These are phyloP conservation scores for Cyberlindnera petersonii DNA, from an alignment of 805 yeast genomes.

Conservation along the genomic window DNA sequence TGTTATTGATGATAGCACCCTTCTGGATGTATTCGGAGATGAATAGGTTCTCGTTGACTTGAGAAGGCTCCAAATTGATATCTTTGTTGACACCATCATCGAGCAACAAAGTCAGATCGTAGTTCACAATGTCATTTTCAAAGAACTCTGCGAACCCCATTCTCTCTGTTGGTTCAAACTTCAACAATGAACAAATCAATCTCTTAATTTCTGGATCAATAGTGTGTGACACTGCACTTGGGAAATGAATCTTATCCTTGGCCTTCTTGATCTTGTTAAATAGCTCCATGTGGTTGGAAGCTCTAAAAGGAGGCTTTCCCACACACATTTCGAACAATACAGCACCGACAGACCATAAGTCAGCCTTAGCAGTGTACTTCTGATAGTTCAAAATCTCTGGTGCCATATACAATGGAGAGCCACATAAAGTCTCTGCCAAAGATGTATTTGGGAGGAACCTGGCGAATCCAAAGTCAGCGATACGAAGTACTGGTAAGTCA, in stretches of 20 bases:
- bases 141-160: slow-evolving; percentile 88
- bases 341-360: slow-evolving; percentile 97
- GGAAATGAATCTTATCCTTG: slow-evolving; percentile 75
- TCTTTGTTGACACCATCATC: slow-evolving; percentile 39
- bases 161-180: slow-evolving; percentile 81
- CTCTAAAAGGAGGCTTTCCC: slow-evolving; percentile 95
- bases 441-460: slow-evolving; percentile 89
- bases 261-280: slow-evolving; percentile 80
- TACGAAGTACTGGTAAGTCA: slow-evolving; percentile 85
- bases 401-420: slow-evolving; percentile 97
- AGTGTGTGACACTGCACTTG: slow-evolving; percentile 48
- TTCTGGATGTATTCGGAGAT: slow-evolving; percentile 72
- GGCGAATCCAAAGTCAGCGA: slow-evolving; percentile 98
- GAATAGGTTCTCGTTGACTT: slow-evolving; percentile 72
- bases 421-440: slow-evolving; percentile 95
- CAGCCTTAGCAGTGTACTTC: slow-evolving; percentile 96
- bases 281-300: slow-evolving; percentile 88
- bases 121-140: slow-evolving; percentile 59
- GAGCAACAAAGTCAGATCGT: slow-evolving; percentile 40
- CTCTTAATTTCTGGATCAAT: slow-evolving; percentile 60
- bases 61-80: slow-evolving; percentile 59
- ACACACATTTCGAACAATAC: slow-evolving; percentile 93
- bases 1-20: slow-evolving; percentile 25
- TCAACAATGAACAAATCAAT: slow-evolving; percentile 71
- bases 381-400: slow-evolving; percentile 94